A percentile compares a stretch with the other conserved stretches of the same genome.
These are phyloP conservation scores for Daucus carota DNA, from an alignment of 129 eudicot genomes.

Conservation along the genomic window DNA sequence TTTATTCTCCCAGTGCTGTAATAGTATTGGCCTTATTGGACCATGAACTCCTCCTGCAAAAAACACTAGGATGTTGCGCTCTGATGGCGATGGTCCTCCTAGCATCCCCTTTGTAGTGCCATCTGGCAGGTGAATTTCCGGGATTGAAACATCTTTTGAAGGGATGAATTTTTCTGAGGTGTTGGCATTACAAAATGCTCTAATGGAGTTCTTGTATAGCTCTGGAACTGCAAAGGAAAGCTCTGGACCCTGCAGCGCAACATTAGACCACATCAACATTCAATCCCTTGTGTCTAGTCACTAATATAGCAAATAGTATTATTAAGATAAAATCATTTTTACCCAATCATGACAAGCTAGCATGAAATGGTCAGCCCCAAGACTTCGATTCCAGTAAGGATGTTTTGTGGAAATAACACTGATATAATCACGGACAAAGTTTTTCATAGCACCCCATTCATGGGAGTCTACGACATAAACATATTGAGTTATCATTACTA, in stretches of 20 bases:
- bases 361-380: slow-evolving; percentile 22
- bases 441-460: slow-evolving; percentile 14
- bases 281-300: neutral
- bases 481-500: slow-evolving; percentile 5
- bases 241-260: slow-evolving; percentile 59
- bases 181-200: slow-evolving; percentile 79
- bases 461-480: slow-evolving; percentile 1
- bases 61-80: slow-evolving; percentile 52
- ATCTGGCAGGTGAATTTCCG: slow-evolving; percentile 55
- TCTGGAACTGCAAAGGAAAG: slow-evolving; percentile 43
- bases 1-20: slow-evolving; percentile 63
- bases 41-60: slow-evolving; percentile 87
- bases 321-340: neutral
- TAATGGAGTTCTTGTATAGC: slow-evolving; percentile 46
- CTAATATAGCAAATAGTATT: neutral
- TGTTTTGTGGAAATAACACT: slow-evolving; percentile 11
- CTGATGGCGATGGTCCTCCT: slow-evolving; percentile 52
- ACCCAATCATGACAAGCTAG: slow-evolving; percentile 32
- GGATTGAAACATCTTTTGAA: slow-evolving; percentile 57
- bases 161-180: slow-evolving; percentile 67
- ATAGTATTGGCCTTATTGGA: slow-evolving; percentile 55
- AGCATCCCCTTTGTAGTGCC: slow-evolving; percentile 39
- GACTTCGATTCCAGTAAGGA: slow-evolving; percentile 22
- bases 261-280: neutral
- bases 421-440: slow-evolving; percentile 11